phyloP scores from a whole-genome alignment of 1,284 basidiomycete genomes.

The Ceratobasidium sp. region DNA sequence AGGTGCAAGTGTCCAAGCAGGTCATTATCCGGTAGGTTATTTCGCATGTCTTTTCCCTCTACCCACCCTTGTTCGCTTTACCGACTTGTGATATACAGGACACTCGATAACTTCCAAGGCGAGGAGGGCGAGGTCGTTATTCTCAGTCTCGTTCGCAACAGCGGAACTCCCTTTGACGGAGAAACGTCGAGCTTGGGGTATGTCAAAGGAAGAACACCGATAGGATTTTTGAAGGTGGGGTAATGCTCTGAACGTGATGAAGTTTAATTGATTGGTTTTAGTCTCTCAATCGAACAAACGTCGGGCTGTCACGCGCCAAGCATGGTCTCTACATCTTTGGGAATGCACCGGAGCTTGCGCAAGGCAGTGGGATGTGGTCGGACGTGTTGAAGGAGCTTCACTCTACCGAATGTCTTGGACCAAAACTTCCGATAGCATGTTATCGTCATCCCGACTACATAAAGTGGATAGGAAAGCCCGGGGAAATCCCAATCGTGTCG shows the following conservation, averaged over 20 bases:
- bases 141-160: slow-evolving; percentile 71
- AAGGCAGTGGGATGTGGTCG: slow-evolving; percentile 64
- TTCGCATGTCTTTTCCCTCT: too few relatives aligned
- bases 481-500: slow-evolving; percentile 58
- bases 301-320: slow-evolving; percentile 74
- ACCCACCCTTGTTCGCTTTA: too few relatives aligned
- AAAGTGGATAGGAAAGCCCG: slow-evolving; percentile 58
- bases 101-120: slow-evolving; percentile 73
- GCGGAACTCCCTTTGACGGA: slow-evolving; percentile 52
- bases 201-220: slow-evolving; percentile 52
- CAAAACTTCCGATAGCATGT: slow-evolving; percentile 64
- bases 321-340: slow-evolving; percentile 75
- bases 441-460: slow-evolving; percentile 59
- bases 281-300: slow-evolving; percentile 53
- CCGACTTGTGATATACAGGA: slow-evolving; percentile 54
- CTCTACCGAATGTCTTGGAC: slow-evolving; percentile 56
- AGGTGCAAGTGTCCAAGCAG: slow-evolving; percentile 58
- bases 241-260: slow-evolving; percentile 11
- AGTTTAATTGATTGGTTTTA: slow-evolving; percentile 40
- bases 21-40: slow-evolving; percentile 49
- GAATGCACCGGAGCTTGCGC: slow-evolving; percentile 61
- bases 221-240: slow-evolving; percentile 71
- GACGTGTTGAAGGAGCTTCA: slow-evolving; percentile 64
- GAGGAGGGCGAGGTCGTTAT: slow-evolving; percentile 62
- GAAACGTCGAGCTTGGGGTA: not conserved